Evolutionary conservation across 2,329 filamentous ascomycete species (phyloP), one percentile per base, ranked within the genome.

Genomic region (Phyllosticta paracitricarpa): DNA sequence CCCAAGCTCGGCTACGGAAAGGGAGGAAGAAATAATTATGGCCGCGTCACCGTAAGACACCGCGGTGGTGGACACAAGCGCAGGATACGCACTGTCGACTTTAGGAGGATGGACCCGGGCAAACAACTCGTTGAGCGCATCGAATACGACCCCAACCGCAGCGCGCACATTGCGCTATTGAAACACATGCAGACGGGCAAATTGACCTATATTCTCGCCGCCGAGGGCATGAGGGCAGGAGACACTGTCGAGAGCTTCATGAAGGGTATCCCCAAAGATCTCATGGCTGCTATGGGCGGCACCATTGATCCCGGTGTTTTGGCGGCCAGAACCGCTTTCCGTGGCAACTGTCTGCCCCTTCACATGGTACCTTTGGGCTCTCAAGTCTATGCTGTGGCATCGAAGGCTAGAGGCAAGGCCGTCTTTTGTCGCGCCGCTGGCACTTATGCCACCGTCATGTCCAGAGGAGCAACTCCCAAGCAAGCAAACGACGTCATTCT

Each of bases 281-380:
- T 99, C 61, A 82, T 97, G 69, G 86, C 88, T 57, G 91, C 87
- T 71, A 97, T 99, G 92, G 94, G 94, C 64, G 93, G 94, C 67
- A 79, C 87, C 52, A 83, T 97, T 57, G 94, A 99, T 81, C 91
- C 93, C 10, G 95, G 95, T 87, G 90, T 99, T 73, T 78, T 99
- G 64, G 94, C 95, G 7, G 89, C 94, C 30, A 94, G 90, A 78
- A 99, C 95, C 25, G 92, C 91, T 1, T 92, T 92, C 79, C 84
- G 91, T 70, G 94, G 94, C 61, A 99, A 99, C 75, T 99, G 94
- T 73, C 77, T 99, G 67, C 94, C 94, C 14, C 80, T 99, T 72
- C 89, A 96, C 76, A 94, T 99, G 87, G 89, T 99, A 63, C 95
- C 94, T 1, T 83, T 97, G 51, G 93, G 94, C n/a, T 96, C 91